Base-by-base conservation (phyloP, 305 asterid species). In the Plantago coronopus region DNA sequence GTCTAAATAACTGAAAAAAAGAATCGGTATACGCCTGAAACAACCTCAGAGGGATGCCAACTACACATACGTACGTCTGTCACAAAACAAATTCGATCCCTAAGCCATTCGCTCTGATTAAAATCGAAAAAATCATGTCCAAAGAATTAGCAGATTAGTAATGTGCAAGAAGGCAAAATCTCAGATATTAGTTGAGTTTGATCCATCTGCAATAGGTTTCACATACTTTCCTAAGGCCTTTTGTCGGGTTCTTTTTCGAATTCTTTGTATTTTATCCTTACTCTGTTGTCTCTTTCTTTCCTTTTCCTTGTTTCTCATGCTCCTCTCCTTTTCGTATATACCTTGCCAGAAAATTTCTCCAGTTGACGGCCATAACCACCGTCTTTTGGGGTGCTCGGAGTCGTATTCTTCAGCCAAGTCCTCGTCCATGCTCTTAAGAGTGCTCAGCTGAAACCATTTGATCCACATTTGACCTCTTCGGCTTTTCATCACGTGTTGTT, bases 331-430 rank as follows among this genome's bases (percentile, higher is more conserved):
- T 44, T 87, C 97, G 9, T 66, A 79, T 15, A 76, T 63, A 23
- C 97, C 97, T 62, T 87, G 93, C 95, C 96, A 90, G 59, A 82
- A 81, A 13, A 94, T 78, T 68, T 94, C 99, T 0, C 99, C 99
- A 1, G 95, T 94, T 37, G 76, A 81, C 0, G 96, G 95, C 99
- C 97, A 94, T 18, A 94, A 71, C 87, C 96, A 77, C 56, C 80
- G 84, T 59, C 69, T 69, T 53, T 64, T 79, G 4, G 82, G 86
- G 61, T 51, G 84, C 63, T 89, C 97, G 0, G 77, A 48, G 42
- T 94, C 96, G 0, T 67, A 74, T 72, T 87, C 97, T 80, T 88
- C 94, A 0, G 95, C 97, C 31, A 90, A 69, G 54, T 94, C 99
- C 79, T 87, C 95, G 17, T 94, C 97, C 85, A 90, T 84, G 81